Conservation (phyloP, 768 basidiomycete species). For the Boletus pseudopeckii region DNA sequence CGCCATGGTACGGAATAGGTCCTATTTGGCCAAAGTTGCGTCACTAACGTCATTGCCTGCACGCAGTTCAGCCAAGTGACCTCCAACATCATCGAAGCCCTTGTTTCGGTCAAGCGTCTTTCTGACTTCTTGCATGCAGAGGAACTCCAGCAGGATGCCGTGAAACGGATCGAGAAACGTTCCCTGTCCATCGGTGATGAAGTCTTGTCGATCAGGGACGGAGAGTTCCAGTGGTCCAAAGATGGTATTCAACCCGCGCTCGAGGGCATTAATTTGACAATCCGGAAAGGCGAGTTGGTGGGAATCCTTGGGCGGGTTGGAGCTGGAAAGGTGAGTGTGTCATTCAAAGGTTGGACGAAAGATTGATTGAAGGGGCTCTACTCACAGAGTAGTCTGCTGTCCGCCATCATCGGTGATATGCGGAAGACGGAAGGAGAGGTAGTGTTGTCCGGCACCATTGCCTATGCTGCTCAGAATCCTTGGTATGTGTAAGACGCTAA, state of each 20-base stretch:
- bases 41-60: not conserved
- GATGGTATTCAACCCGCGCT: conserved; percentile 55
- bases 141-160: conserved; percentile 78
- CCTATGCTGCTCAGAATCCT: conserved; percentile 85
- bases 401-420: conserved; percentile 89
- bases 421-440: conserved; percentile 70
- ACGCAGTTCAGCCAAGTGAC: conserved; percentile 65
- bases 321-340: conserved; percentile 68
- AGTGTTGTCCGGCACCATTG: conserved; percentile 60
- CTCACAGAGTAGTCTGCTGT: conserved; percentile 63
- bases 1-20: conserved; percentile 55
- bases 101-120: conserved; percentile 79
- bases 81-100: conserved; percentile 79
- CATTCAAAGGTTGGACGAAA: not conserved
- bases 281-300: conserved; percentile 80
- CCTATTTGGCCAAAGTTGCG: not conserved
- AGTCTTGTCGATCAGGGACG: conserved; percentile 67
- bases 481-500: conserved; percentile 48
- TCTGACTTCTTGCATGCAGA: conserved; percentile 70
- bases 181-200: conserved; percentile 57
- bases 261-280: conserved; percentile 70
- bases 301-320: conserved; percentile 89
- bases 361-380: not conserved
- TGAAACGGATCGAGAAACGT: conserved; percentile 46
- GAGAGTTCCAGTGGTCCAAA: conserved; percentile 80